Percentiles rank a stretch among this genome's conserved stretches.
phyloP scores from a whole-genome alignment of 2,329 filamentous ascomycete species.

The Trichoderma hamatum region DNA sequence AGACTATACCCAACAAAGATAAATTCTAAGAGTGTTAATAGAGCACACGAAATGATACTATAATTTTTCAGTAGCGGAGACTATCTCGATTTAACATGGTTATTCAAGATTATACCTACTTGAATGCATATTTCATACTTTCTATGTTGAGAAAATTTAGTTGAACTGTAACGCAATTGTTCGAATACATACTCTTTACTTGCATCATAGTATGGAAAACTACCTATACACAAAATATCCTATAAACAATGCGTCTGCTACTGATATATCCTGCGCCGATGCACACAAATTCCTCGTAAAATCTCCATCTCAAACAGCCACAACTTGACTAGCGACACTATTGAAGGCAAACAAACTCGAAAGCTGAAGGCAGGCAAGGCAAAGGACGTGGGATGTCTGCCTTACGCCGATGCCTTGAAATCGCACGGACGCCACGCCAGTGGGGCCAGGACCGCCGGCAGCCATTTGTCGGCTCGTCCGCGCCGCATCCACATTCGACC shows the following conservation, averaged over 20 bases:
- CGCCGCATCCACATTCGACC: conserved; percentile 8
- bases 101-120: too few relatives aligned
- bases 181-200: too few relatives aligned
- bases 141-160: too few relatives aligned
- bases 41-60: not conserved
- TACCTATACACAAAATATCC: too few relatives aligned
- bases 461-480: conserved; percentile 20
- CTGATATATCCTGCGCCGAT: not conserved
- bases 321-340: not conserved
- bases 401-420: not conserved
- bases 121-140: too few relatives aligned
- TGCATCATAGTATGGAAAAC: too few relatives aligned
- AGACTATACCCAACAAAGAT: too few relatives aligned
- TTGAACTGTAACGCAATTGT: too few relatives aligned
- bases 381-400: conserved; percentile 1
- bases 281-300: not conserved
- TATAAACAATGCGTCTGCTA: not conserved
- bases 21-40: not conserved
- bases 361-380: not conserved
- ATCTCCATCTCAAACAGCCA: not conserved
- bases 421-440: not conserved
- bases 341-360: not conserved
- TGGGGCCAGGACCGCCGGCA: not conserved
- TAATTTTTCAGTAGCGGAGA: too few relatives aligned
- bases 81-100: too few relatives aligned